Evolutionary conservation across 768 basidiomycete species (phyloP).

Genomic region (Termitomyces eurrhizus): DNA sequence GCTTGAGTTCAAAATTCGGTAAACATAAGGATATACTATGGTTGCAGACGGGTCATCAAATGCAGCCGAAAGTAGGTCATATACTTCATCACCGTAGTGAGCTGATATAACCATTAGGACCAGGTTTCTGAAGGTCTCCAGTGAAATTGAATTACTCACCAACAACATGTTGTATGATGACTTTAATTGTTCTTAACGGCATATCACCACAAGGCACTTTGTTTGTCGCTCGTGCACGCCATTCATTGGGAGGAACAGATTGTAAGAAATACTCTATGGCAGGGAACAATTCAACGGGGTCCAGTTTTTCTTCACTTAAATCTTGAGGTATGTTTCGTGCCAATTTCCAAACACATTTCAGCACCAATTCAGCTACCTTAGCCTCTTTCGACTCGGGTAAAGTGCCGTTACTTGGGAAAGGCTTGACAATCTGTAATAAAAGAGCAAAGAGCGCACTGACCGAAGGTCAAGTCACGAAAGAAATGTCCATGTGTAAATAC

Average conservation of each 20-base stretch:
- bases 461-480: constrained; percentile 8
- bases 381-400: constrained; percentile 74
- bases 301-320: constrained; percentile 71
- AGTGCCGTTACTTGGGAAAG: constrained; percentile 75
- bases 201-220: constrained; percentile 95
- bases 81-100: constrained; percentile 84
- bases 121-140: neutral
- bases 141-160: constrained; percentile 50
- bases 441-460: constrained; percentile 74
- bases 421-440: constrained; percentile 77
- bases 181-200: constrained; percentile 97
- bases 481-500: neutral
- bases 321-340: constrained; percentile 93
- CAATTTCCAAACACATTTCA: constrained; percentile 98
- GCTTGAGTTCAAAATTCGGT: constrained; percentile 79
- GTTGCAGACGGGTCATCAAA: constrained; percentile 98
- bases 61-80: constrained; percentile 83
- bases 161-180: constrained; percentile 95
- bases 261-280: constrained; percentile 94
- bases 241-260: constrained; percentile 92
- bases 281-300: constrained; percentile 85
- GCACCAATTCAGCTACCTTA: constrained; percentile 86
- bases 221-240: constrained; percentile 87
- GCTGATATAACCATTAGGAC: constrained; percentile 35
- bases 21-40: constrained; percentile 94